Percentiles rank a stretch among this genome's conserved stretches.
phyloP scores from a whole-genome alignment of 176 grass and related monocot species.

The Paspalum notatum region DNA sequence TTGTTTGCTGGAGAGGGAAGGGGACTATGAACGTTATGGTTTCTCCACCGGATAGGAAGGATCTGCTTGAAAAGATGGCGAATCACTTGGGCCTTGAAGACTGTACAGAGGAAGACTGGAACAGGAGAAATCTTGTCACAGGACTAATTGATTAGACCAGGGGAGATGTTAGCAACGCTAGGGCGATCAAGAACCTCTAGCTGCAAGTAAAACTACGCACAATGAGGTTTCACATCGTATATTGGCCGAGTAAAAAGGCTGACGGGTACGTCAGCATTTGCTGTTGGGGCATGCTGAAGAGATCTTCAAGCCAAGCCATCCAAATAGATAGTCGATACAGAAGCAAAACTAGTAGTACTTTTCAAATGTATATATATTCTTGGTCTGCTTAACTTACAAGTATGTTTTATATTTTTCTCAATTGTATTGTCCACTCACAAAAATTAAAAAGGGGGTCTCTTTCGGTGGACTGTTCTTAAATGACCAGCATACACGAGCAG shows the following conservation, averaged over 20 bases:
- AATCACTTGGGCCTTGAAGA: conserved; percentile 40
- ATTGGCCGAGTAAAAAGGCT: neutral
- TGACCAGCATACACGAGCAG: conserved; percentile 6
- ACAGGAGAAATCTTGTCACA: neutral
- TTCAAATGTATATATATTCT: neutral
- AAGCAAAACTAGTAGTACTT: neutral
- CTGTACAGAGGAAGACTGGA: conserved; percentile 22
- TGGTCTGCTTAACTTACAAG: neutral
- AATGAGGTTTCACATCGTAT: neutral
- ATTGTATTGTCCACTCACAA: neutral
- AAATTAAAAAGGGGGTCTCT: neutral
- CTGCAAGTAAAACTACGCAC: neutral
- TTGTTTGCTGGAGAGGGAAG: conserved; percentile 98
- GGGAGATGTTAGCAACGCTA: neutral
- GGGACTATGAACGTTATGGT: conserved; percentile 80
- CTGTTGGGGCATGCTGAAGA: neutral
- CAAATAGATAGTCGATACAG: neutral
- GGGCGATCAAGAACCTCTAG: conserved; percentile 10
- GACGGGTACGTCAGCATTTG: neutral
- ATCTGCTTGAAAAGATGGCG: conserved; percentile 77
- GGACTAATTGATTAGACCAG: conserved; percentile 10
- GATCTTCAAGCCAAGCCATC: neutral
- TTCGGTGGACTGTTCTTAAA: neutral
- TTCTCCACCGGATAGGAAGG: conserved; percentile 72
- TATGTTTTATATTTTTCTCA: too few relatives aligned